Evolutionary conservation across 225 moss, liverwort and hornwort genomes (phyloP), one percentile per base, ranked within the genome.

Genomic region (Climacium dendroides): DNA sequence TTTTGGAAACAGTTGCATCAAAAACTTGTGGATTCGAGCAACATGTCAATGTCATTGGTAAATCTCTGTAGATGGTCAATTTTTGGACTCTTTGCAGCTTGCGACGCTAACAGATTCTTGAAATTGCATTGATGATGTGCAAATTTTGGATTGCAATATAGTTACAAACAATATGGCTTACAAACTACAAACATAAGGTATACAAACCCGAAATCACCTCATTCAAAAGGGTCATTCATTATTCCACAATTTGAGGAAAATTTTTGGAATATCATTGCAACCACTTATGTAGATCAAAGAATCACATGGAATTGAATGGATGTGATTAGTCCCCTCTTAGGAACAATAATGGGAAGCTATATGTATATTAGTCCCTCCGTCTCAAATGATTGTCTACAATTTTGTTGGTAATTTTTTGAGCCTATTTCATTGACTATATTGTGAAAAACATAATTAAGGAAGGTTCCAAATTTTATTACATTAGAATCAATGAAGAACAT

Each of bases 171-270:
- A n/a, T n/a, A n/a, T n/a, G n/a, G n/a, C n/a, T n/a, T n/a, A 39
- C 13, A 25, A 69, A 39, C 69, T 39, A 13, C 24, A 13, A 4
- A 69, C 5, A 25, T 25, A 19, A 29, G 4, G 6, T 30, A 48
- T 28, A 1, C 0, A 10, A 0, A 45, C 1, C 1, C 6, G 18
- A 28, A 45, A 28, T 17, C 29, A 45, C 29, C 10, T 17, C 6
- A 45, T 30, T 20, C 3, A 50, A 7, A 74, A 50, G 34, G 20
- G 13, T 50, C 20, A 74, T 34, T 50, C 19, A 30, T 32, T 20
- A 34, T 74, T 74, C 5, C 17, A 47, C 2, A 47, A 18, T 30
- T 29, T 17, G 10, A 73, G 30, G 15, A 30, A 11, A 17, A 11
- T 1, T 18, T 47, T 18, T 17, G 18, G 19, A 73, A 18, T 47